Percentiles rank a stretch among this genome's conserved stretches.
Conservation (phyloP, 108 stramenopile genomes). For the Nitzschia palea region DNA sequence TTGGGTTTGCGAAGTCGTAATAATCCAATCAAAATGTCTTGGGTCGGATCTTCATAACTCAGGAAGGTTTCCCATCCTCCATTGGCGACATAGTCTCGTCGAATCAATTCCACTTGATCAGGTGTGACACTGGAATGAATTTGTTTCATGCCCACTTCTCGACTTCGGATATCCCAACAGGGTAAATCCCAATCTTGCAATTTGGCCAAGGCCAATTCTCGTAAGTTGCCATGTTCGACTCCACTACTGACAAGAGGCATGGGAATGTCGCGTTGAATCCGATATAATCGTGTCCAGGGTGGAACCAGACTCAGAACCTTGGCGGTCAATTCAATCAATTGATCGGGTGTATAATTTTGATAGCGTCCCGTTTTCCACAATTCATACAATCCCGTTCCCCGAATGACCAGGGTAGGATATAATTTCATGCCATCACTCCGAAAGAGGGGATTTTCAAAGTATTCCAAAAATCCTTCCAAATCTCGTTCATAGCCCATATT, state of each 20-base stretch:
- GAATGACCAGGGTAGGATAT: conserved; percentile 95
- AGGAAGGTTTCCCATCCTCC: conserved; percentile 97
- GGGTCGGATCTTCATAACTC: conserved; percentile 90
- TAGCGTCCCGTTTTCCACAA: conserved; percentile 94
- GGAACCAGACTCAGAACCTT: conserved; percentile 88
- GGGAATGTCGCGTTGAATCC: conserved; percentile 96
- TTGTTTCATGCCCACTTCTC: conserved; percentile 95
- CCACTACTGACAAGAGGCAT: conserved; percentile 95
- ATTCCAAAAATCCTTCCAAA: conserved; percentile 86
- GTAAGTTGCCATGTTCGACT: conserved; percentile 93
- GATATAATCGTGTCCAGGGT: conserved; percentile 95
- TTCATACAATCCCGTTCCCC: conserved; percentile 95
- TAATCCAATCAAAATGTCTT: conserved; percentile 87
- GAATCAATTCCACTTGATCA: conserved; percentile 91
- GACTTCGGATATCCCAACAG: conserved; percentile 92
- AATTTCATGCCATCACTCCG: conserved; percentile 94
- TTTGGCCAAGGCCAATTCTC: conserved; percentile 84
- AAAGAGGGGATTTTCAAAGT: conserved; percentile 93
- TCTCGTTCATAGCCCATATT: conserved; percentile 93
- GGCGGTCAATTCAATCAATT: conserved; percentile 91
- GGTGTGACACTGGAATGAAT: conserved; percentile 89
- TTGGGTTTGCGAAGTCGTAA: conserved; percentile 53
- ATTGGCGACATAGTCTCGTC: conserved; percentile 91
- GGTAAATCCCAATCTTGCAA: conserved; percentile 87
- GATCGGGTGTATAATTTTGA: conserved; percentile 93